phyloP scores from a whole-genome alignment of 129 eudicot genomes.

The Flaveria sonorensis region DNA sequence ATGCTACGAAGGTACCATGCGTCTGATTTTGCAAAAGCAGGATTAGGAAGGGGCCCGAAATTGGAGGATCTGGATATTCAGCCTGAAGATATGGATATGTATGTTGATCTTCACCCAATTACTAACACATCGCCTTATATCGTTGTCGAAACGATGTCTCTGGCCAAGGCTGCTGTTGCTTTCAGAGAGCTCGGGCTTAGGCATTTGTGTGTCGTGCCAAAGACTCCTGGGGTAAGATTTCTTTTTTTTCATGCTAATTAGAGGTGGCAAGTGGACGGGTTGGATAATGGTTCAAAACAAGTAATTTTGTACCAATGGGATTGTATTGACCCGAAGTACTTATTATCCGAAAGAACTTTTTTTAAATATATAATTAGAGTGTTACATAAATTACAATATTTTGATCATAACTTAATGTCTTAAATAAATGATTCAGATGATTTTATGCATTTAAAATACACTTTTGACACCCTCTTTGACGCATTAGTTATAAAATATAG shows the following conservation, averaged over 20 bases:
- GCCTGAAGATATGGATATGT: conserved; percentile 89
- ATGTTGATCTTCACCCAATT: conserved; percentile 90
- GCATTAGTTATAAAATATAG: not conserved
- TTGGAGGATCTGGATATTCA: conserved; percentile 69
- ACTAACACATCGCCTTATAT: conserved; percentile 91
- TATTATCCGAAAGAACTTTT: not conserved
- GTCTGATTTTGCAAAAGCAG: conserved; percentile 91
- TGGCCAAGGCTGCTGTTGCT: conserved; percentile 91
- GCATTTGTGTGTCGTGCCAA: conserved; percentile 93
- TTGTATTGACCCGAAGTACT: not conserved
- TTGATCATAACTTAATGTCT: not conserved
- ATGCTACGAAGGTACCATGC: conserved; percentile 60
- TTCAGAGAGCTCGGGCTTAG: conserved; percentile 84
- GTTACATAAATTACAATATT: not conserved
- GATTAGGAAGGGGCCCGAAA: conserved; percentile 83
- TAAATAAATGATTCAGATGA: conserved; percentile 5
- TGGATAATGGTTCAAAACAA: conserved; percentile 10
- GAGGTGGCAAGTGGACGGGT: not conserved
- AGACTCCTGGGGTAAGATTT: conserved; percentile 47
- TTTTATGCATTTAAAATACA: not conserved
- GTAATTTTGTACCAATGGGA: not conserved
- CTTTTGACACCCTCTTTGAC: not conserved
- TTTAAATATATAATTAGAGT: not conserved
- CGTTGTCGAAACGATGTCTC: conserved; percentile 90
- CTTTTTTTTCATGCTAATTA: not conserved